Evolutionary conservation across 768 basidiomycete species (phyloP).

Genomic region (Gymnopilus dilepis): DNA sequence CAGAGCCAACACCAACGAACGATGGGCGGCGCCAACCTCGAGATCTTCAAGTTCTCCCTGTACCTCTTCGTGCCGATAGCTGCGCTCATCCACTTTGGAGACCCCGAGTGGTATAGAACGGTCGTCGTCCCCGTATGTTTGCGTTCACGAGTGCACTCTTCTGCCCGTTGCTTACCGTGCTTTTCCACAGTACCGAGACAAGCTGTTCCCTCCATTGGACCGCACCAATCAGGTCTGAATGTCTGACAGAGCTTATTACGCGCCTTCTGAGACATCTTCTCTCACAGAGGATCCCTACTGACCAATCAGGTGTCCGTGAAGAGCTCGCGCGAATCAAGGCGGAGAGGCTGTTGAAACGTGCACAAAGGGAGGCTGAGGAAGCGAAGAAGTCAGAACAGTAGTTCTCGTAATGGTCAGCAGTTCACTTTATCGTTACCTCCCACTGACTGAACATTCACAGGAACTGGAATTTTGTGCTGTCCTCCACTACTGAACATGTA

Average conservation of each 20-base stretch:
- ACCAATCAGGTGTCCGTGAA: conserved; percentile 66
- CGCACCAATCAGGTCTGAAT: conserved; percentile 53
- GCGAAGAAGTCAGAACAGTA: conserved; percentile 28
- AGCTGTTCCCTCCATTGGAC: conserved; percentile 68
- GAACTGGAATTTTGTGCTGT: not conserved
- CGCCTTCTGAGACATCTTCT: not conserved
- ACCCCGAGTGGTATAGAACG: conserved; percentile 83
- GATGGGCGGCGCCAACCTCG: conserved; percentile 81
- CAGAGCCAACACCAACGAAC: conserved; percentile 13
- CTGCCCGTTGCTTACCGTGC: not conserved
- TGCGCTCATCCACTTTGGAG: conserved; percentile 84
- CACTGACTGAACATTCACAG: not conserved
- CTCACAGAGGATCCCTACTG: conserved; percentile 63
- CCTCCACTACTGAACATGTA: not conserved
- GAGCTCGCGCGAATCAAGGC: conserved; percentile 77
- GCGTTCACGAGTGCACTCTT: not conserved
- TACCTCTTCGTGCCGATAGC: conserved; percentile 87
- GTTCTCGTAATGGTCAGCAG: conserved; percentile 2
- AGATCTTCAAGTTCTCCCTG: conserved; percentile 88
- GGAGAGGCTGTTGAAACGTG: conserved; percentile 54
- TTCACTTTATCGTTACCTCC: not conserved
- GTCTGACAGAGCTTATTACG: not conserved
- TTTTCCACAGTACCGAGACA: conserved; percentile 66
- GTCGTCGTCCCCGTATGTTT: conserved; percentile 75
- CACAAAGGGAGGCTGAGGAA: conserved; percentile 46